Conservation (phyloP, 2,329 filamentous ascomycete genomes). For the Bertia moriformis region DNA sequence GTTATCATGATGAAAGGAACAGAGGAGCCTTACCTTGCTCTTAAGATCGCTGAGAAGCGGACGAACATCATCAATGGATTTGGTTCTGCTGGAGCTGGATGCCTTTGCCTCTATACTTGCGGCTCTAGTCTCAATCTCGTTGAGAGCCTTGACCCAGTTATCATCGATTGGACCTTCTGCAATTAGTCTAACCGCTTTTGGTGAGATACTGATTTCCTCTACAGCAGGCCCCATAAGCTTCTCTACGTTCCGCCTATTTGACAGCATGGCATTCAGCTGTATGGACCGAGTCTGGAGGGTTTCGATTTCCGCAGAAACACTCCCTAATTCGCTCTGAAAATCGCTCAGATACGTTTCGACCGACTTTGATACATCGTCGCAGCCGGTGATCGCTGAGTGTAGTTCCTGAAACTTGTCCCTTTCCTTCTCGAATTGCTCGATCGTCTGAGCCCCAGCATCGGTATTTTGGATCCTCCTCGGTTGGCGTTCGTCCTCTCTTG, state of each 20-base stretch:
- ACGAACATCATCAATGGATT: conserved; percentile 69
- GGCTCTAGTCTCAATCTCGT: conserved; percentile 69
- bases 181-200: conserved; percentile 70
- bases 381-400: conserved; percentile 75
- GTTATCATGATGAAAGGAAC: background rate
- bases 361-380: conserved; percentile 82
- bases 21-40: conserved; percentile 46
- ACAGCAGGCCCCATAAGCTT: conserved; percentile 75
- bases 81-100: conserved; percentile 46
- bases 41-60: conserved; percentile 75
- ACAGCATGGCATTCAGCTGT: conserved; percentile 67
- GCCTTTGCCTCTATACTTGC: conserved; percentile 55
- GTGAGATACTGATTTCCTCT: conserved; percentile 81
- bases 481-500: background rate
- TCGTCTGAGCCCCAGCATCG: conserved; percentile 1
- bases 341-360: conserved; percentile 84
- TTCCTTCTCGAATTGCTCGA: conserved; percentile 54
- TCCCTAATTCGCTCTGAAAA: conserved; percentile 84
- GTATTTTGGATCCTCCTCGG: background rate
- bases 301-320: conserved; percentile 90
- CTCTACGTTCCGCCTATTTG: conserved; percentile 81
- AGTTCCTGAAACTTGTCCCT: conserved; percentile 78
- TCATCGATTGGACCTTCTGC: conserved; percentile 82
- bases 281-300: conserved; percentile 76
- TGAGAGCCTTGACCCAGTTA: conserved; percentile 67